Evolutionary conservation across 2,329 filamentous ascomycete genomes (phyloP), one percentile per base, ranked within the genome.

Genomic region (Zasmidium cellare): DNA sequence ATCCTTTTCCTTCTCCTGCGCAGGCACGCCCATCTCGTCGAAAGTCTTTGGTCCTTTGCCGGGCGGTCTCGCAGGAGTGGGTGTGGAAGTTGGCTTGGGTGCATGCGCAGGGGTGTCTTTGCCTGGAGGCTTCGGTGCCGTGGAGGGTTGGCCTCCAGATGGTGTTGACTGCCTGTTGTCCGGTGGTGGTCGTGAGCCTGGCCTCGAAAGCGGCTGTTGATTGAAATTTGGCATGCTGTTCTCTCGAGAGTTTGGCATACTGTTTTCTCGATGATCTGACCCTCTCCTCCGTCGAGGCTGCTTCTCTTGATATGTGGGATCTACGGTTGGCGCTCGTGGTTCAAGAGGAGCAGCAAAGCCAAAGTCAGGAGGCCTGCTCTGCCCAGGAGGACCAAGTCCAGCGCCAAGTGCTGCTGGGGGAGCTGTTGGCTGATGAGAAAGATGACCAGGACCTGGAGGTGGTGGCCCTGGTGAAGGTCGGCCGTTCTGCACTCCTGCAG

Each of bases 1-100:
- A 76, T 97, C 92, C 65, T 85, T 84, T n/a, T 96, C 90, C 61
- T 87, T 84, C 75, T 94, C 92, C 49, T 82, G 87, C 68, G 87
- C 84, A 6, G 92, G 91, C 67, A 99, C 93, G 41, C 94, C 94
- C 94, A 99, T 99, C 72, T 96, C 92, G 72, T 97, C 93, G 74
- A 99, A 99, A 0, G 94, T 97, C 68, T 94, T 91, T 1, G 94
- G 93, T 11, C 93, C 94, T 71, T 92, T 90, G 51, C 82, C 83
- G 28, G 84, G 79, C 47, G 77, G 72, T 61, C 75, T 76, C 23
- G 69, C 69, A 18, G 72, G 60, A 41, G 54, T 65, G 9, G 69
- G 59, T n/a, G 73, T 67, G 55, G 72, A 70, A 12, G 67, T 48
- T 2, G 60, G 51, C 19, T 69, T 61, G 5, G 71, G 61, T 14